These are phyloP conservation scores for Aspergillus leporis DNA, from an alignment of 495 filamentous ascomycete genomes.

Conservation along the genomic window DNA sequence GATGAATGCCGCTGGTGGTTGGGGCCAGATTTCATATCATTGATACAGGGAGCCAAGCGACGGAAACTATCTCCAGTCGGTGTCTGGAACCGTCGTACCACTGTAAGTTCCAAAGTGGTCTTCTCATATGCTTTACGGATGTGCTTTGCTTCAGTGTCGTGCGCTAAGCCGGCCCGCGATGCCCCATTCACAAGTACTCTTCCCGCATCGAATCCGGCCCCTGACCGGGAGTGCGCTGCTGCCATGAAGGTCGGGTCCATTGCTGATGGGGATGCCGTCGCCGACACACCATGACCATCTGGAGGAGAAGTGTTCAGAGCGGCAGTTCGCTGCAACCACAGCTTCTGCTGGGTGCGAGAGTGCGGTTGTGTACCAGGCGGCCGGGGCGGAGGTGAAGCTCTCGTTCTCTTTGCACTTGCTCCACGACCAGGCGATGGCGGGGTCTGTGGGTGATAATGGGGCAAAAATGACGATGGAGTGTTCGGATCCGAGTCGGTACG, in stretches of 20 bases:
- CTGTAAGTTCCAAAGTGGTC: slow-evolving; percentile 41
- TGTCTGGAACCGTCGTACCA: slow-evolving; percentile 46
- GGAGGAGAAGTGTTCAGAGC: slow-evolving; percentile 50
- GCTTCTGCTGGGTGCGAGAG: slow-evolving; percentile 50
- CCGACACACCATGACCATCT: slow-evolving; percentile 38
- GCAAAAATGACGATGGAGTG: slow-evolving; percentile 50
- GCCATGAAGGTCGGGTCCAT: slow-evolving; percentile 38
- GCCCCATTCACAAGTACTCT: slow-evolving; percentile 36
- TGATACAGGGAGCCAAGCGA: slow-evolving; percentile 33
- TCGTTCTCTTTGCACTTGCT: slow-evolving; percentile 19
- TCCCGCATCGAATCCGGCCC: slow-evolving; percentile 34
- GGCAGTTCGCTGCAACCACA: slow-evolving; percentile 51
- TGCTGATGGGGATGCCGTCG: slow-evolving; percentile 30
- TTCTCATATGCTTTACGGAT: slow-evolving; percentile 49
- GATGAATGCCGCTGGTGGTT: slow-evolving; percentile 20
- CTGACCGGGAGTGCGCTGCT: slow-evolving; percentile 25
- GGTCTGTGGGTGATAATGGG: slow-evolving; percentile 49
- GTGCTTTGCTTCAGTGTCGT: slow-evolving; percentile 44
- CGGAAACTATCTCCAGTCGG: slow-evolving; percentile 45
- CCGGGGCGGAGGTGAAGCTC: slow-evolving; percentile 37
- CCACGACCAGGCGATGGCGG: slow-evolving; percentile 40
- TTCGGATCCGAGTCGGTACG: slow-evolving; percentile 50
- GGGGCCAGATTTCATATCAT: slow-evolving; percentile 22
- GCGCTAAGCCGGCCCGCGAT: slow-evolving; percentile 27
- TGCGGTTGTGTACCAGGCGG: slow-evolving; percentile 38